phyloP scores from a whole-genome alignment of 1,139 yeast genomes.

The Sugiyamaella sp. region DNA sequence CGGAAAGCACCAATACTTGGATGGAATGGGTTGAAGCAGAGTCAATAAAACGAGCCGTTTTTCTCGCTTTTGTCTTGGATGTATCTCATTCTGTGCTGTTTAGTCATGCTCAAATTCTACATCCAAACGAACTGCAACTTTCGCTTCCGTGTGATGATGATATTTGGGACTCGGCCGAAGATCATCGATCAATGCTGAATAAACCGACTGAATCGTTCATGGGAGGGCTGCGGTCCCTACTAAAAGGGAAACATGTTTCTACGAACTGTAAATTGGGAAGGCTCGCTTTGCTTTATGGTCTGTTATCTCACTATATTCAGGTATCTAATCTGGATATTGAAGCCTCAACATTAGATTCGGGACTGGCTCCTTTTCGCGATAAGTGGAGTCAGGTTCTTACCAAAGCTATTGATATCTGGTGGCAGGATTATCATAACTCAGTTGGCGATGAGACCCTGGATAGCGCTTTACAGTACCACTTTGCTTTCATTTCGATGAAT shows the following conservation, averaged over 20 bases:
- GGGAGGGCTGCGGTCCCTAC: constrained; percentile 12
- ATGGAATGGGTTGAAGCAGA: constrained; percentile 76
- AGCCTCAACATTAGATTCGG: constrained; percentile 22
- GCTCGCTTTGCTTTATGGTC: constrained; percentile 27
- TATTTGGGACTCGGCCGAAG: constrained; percentile 60
- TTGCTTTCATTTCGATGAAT: constrained; percentile 11
- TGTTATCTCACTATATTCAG: constrained; percentile 25
- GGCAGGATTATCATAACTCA: constrained; percentile 18
- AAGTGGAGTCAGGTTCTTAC: constrained; percentile 20
- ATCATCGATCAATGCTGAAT: constrained; percentile 12
- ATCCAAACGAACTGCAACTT: constrained; percentile 70
- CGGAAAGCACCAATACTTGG: constrained; percentile 41
- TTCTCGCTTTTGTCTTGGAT: constrained; percentile 79
- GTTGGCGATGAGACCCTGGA: constrained; percentile 12
- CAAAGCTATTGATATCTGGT: constrained; percentile 22
- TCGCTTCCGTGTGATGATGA: constrained; percentile 79
- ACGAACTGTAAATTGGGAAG: constrained; percentile 24
- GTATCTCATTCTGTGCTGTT: constrained; percentile 78
- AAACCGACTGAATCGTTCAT: constrained; percentile 17
- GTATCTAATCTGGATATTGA: constrained; percentile 25
- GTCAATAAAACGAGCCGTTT: constrained; percentile 73
- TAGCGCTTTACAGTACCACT: constrained; percentile 10
- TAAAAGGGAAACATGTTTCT: constrained; percentile 21
- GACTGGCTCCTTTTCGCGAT: constrained; percentile 22
- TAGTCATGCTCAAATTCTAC: constrained; percentile 70